A percentile compares a stretch with the other conserved stretches of the same genome.
Conservation (phyloP, 352 stramenopile genomes). For the Phytophthora foliorum region DNA sequence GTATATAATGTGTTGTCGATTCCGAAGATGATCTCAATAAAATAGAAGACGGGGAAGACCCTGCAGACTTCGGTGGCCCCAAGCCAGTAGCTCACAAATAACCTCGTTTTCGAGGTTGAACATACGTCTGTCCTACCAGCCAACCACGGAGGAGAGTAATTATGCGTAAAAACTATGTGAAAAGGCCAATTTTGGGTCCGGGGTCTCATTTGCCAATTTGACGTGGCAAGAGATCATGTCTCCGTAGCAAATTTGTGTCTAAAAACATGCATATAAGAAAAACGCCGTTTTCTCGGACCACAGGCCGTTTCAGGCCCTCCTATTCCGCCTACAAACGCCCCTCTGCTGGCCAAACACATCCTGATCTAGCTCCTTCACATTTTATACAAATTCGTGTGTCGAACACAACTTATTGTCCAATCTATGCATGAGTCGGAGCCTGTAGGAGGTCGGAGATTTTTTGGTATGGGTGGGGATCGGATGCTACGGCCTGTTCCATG, state of each 20-base stretch:
- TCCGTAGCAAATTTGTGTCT: background rate
- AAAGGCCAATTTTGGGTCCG: background rate
- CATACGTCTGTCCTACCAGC: background rate
- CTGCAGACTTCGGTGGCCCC: background rate
- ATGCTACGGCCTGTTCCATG: no score
- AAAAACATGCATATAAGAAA: no score
- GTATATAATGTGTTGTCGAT: background rate
- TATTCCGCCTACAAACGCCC: background rate
- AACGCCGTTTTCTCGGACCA: background rate
- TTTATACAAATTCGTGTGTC: no score
- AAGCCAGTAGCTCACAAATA: background rate
- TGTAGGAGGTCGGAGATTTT: no score
- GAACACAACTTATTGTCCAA: no score
- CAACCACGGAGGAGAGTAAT: background rate
- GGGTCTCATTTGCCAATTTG: background rate
- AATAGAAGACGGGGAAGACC: background rate
- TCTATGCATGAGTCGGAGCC: no score
- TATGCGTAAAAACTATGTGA: slow-evolving; percentile 2
- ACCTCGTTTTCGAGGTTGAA: slow-evolving; percentile 4
- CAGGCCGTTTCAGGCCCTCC: background rate
- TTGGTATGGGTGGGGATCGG: no score
- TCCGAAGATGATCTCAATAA: slow-evolving; percentile 3
- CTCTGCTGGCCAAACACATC: background rate
- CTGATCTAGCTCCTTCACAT: no score
- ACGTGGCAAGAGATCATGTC: background rate